Percentiles rank a stretch among this genome's conserved stretches.
These are phyloP conservation scores for Cystobasidium onofrii DNA, from an alignment of 768 basidiomycete species.

Conservation along the genomic window DNA sequence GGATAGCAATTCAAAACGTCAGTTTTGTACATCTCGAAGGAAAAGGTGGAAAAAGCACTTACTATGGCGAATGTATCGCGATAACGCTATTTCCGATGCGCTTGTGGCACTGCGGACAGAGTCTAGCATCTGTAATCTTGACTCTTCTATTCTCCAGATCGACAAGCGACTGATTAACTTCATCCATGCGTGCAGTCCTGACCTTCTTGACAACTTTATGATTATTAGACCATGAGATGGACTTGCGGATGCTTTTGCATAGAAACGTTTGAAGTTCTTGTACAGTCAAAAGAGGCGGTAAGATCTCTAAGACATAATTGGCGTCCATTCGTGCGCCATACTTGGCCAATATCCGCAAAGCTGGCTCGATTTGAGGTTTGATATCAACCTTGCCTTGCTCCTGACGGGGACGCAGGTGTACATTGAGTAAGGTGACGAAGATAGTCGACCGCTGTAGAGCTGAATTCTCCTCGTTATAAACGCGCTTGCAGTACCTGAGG, in stretches of 20 bases:
- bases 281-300: constrained; percentile 83
- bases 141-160: constrained; percentile 69
- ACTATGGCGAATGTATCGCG: constrained; percentile 83
- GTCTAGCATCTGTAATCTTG: constrained; percentile 80
- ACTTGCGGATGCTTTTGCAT: constrained; percentile 56
- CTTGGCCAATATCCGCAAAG: constrained; percentile 74
- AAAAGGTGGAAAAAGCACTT: constrained; percentile 40
- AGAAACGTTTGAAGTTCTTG: constrained; percentile 71
- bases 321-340: constrained; percentile 76
- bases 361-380: constrained; percentile 58
- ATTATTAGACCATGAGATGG: constrained; percentile 57
- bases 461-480: constrained; percentile 53
- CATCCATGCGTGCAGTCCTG: constrained; percentile 66
- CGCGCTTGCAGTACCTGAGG: constrained; percentile 76
- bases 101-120: constrained; percentile 94
- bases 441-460: constrained; percentile 53
- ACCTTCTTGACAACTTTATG: constrained; percentile 62
- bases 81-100: constrained; percentile 86
- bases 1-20: not conserved
- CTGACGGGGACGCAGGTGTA: constrained; percentile 62
- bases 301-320: constrained; percentile 68
- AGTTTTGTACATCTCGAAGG: not conserved
- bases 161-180: constrained; percentile 65
- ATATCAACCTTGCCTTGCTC: not conserved
- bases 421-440: constrained; percentile 73